These are phyloP conservation scores for Elongisporangium anandrum DNA, from an alignment of 352 stramenopile species.

Conservation along the genomic window DNA sequence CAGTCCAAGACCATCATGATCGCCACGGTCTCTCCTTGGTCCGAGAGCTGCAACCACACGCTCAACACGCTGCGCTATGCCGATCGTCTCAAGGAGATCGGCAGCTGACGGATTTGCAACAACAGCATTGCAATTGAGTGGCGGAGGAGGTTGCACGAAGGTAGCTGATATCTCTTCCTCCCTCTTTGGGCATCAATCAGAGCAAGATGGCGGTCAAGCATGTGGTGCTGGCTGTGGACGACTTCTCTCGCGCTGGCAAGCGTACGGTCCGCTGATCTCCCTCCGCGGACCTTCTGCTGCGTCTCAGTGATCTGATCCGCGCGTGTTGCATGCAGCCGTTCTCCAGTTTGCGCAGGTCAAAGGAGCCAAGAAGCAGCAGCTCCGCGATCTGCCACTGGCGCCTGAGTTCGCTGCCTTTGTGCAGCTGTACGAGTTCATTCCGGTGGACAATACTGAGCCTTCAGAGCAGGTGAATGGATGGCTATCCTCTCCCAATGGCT, in stretches of 20 bases:
- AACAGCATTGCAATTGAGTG: no score
- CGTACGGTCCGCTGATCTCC: constrained; percentile 28
- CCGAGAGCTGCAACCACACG: constrained; percentile 92
- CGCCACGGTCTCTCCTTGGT: constrained; percentile 91
- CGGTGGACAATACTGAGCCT: background rate
- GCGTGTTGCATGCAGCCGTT: constrained; percentile 17
- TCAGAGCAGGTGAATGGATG: background rate
- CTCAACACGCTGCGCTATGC: constrained; percentile 96
- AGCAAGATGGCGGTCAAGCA: background rate
- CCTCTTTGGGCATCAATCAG: background rate
- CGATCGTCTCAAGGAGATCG: constrained; percentile 93
- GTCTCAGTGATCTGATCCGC: background rate
- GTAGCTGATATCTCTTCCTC: background rate
- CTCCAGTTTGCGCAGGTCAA: constrained; percentile 22
- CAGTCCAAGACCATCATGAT: constrained; percentile 95
- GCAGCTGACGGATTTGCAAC: constrained; percentile 5
- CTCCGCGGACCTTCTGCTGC: background rate
- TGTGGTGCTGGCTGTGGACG: constrained; percentile 64
- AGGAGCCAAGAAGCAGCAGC: constrained; percentile 4
- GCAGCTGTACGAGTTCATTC: constrained; percentile 4
- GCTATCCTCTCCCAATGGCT: background rate
- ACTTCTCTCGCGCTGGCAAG: constrained; percentile 59
- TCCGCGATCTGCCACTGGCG: background rate
- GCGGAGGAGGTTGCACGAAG: constrained; percentile 10
- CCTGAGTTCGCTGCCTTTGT: constrained; percentile 7